Percentiles rank a stretch among this genome's conserved stretches.
These are phyloP conservation scores for Carallia brachiata DNA, from an alignment of 345 rosid species.

Conservation along the genomic window DNA sequence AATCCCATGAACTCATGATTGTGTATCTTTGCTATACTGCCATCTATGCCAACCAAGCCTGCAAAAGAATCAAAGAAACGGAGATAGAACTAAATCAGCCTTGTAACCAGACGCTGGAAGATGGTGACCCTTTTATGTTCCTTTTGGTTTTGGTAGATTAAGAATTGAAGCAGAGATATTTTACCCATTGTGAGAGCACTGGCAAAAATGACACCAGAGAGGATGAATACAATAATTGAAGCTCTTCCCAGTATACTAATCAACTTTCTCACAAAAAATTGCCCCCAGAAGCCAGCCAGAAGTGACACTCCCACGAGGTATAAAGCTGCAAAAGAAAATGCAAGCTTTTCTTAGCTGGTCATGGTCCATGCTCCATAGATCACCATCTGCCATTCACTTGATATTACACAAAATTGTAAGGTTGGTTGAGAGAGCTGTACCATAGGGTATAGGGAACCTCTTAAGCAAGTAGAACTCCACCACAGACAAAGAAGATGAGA, in stretches of 20 bases:
- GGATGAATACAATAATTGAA: conserved; percentile 69
- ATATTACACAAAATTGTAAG: neutral
- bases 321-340: conserved; percentile 45
- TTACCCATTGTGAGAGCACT: conserved; percentile 86
- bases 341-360: neutral
- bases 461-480: conserved; percentile 91
- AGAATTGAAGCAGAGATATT: neutral
- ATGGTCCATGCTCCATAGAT: neutral
- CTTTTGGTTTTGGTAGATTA: neutral
- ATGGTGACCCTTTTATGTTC: neutral
- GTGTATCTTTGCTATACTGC: conserved; percentile 57
- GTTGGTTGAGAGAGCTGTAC: conserved; percentile 20
- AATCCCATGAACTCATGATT: conserved; percentile 90
- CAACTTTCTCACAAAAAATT: conserved; percentile 63
- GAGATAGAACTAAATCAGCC: neutral
- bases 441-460: conserved; percentile 91
- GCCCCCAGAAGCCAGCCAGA: conserved; percentile 93
- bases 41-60: conserved; percentile 67
- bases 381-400: neutral
- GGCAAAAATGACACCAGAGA: conserved; percentile 75
- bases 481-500: conserved; percentile 91
- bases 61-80: conserved; percentile 15
- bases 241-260: conserved; percentile 55
- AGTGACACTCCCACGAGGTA: conserved; percentile 61
- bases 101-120: neutral